Percentiles rank a stretch among this genome's conserved stretches.
These are phyloP conservation scores for Tricladium varicosporioides DNA, from an alignment of 2,329 filamentous ascomycete species.

Conservation along the genomic window DNA sequence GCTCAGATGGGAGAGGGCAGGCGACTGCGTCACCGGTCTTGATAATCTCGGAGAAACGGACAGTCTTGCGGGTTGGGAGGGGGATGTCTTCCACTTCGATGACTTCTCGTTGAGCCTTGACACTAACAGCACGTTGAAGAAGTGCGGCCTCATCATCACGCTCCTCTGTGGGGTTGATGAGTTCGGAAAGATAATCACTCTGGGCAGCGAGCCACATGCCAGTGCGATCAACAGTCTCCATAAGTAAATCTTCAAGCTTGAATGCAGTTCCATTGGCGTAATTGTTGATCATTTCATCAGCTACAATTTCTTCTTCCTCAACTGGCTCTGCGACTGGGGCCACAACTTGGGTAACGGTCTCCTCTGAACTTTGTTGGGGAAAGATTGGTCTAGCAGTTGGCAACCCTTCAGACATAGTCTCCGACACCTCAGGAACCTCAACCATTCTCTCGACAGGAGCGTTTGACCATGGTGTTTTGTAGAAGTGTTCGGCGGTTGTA, in stretches of 20 bases:
- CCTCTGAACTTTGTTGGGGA: conserved; percentile 39
- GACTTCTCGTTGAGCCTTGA: conserved; percentile 25
- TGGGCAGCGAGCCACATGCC: conserved; percentile 84
- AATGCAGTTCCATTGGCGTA: conserved; percentile 74
- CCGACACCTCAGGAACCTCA: conserved; percentile 48
- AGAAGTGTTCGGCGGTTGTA: conserved; percentile 89
- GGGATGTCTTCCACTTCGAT: conserved; percentile 39
- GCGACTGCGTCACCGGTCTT: conserved; percentile 33
- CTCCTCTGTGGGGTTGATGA: conserved; percentile 56
- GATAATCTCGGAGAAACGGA: conserved; percentile 63
- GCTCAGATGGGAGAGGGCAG: conserved; percentile 50
- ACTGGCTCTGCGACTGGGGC: conserved; percentile 21
- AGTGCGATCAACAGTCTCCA: conserved; percentile 79
- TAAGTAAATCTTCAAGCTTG: conserved; percentile 68
- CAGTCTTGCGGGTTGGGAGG: conserved; percentile 63
- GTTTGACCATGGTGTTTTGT: conserved; percentile 73
- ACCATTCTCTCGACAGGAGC: conserved; percentile 66
- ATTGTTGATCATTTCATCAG: conserved; percentile 64
- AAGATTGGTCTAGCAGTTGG: conserved; percentile 61
- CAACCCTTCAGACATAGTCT: conserved; percentile 56
- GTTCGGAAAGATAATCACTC: conserved; percentile 68
- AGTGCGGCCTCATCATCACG: conserved; percentile 32
- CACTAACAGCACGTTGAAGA: conserved; percentile 30
- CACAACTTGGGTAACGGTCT: conserved; percentile 37
- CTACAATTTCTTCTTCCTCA: conserved; percentile 49